phyloP scores from a whole-genome alignment of 1,284 basidiomycete species.

The Irpex sp. region DNA sequence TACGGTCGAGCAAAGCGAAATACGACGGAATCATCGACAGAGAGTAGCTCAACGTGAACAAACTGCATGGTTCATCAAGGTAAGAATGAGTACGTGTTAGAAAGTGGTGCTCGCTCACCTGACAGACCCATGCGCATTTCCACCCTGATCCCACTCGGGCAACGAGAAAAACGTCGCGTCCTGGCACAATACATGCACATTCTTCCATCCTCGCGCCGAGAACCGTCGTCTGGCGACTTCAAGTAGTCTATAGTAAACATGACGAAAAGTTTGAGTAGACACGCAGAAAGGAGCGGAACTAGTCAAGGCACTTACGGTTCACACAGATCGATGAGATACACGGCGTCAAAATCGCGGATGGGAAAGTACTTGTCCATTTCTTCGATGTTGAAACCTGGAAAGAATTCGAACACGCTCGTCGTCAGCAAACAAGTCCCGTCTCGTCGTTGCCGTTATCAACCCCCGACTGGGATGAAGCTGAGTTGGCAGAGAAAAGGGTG shows the following conservation, averaged over 20 bases:
- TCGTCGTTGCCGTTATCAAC: not conserved
- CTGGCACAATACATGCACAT: conserved; percentile 73
- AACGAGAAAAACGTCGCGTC: conserved; percentile 72
- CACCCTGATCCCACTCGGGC: conserved; percentile 46
- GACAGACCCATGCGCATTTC: conserved; percentile 8
- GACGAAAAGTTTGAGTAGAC: not conserved
- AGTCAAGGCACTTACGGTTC: conserved; percentile 40
- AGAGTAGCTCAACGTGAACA: conserved; percentile 71
- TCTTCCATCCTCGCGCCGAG: conserved; percentile 66
- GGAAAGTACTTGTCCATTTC: conserved; percentile 75
- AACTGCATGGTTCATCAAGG: conserved; percentile 15
- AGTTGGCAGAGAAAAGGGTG: too few species aligned
- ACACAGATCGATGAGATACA: conserved; percentile 78
- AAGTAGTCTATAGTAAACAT: conserved; percentile 36
- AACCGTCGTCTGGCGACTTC: conserved; percentile 72
- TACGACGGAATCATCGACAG: conserved; percentile 57
- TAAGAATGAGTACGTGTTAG: too few species aligned
- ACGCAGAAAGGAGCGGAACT: not conserved
- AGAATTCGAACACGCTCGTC: too few species aligned
- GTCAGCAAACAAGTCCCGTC: too few species aligned
- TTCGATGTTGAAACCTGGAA: conserved; percentile 74
- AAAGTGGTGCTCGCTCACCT: conserved; percentile 3
- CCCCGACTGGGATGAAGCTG: too few species aligned
- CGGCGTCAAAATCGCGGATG: conserved; percentile 59
- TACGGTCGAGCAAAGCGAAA: conserved; percentile 4